These are phyloP conservation scores for Xylaria telfairii DNA, from an alignment of 495 filamentous ascomycete species.

Conservation along the genomic window DNA sequence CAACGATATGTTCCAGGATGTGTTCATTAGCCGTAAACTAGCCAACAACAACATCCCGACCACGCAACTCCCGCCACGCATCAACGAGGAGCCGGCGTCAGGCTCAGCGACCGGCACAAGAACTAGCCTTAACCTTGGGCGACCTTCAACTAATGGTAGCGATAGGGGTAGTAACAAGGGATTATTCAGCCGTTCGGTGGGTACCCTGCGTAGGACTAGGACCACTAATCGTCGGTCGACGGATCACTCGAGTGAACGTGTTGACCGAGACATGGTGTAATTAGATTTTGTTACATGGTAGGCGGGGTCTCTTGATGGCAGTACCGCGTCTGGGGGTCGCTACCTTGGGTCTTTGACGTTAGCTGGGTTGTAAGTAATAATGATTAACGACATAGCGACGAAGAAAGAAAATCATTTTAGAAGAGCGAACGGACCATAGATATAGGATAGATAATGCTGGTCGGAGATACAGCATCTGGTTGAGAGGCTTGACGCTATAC, in stretches of 20 bases:
- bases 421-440: background rate
- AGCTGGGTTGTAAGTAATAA: background rate
- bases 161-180: conserved; percentile 25
- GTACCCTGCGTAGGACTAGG: conserved; percentile 18
- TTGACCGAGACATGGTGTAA: conserved; percentile 33
- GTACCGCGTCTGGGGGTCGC: background rate
- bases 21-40: conserved; percentile 33
- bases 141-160: conserved; percentile 25
- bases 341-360: background rate
- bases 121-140: conserved; percentile 30
- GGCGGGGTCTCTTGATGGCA: background rate
- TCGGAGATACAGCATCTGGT: background rate
- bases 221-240: conserved; percentile 11
- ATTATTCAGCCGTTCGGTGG: conserved; percentile 22
- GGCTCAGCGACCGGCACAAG: conserved; percentile 22
- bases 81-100: conserved; percentile 31
- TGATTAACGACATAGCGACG: conserved; percentile 18
- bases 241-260: conserved; percentile 4
- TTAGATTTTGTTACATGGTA: no score
- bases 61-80: conserved; percentile 32
- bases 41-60: conserved; percentile 28
- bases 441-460: background rate
- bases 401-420: background rate
- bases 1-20: conserved; percentile 39
- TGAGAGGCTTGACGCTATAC: background rate